A percentile compares a stretch with the other conserved stretches of the same genome.
These are phyloP conservation scores for Leccinum griseonigrum DNA, from an alignment of 1,284 basidiomycete genomes.

Conservation along the genomic window DNA sequence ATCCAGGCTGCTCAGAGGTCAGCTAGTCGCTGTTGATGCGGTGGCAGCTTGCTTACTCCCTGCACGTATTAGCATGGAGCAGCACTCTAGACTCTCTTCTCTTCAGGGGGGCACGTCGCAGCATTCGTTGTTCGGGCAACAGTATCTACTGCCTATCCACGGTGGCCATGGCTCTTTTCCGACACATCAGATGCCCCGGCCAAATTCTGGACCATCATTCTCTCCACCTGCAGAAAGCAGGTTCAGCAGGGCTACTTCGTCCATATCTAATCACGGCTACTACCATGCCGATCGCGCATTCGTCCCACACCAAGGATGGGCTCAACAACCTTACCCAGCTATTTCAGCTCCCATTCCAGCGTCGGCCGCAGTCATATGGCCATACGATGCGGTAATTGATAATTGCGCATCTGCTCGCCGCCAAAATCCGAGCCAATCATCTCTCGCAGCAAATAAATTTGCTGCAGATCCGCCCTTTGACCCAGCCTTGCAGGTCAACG, in stretches of 20 bases:
- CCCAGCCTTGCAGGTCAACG: slow-evolving; percentile 5
- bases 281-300: slow-evolving; percentile 10
- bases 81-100: slow-evolving; percentile 3
- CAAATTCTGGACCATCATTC: slow-evolving; percentile 8
- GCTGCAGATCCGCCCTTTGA: not conserved
- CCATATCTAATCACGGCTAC: slow-evolving; percentile 15
- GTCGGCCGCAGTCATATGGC: not conserved
- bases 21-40: slow-evolving; percentile 8
- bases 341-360: not conserved
- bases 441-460: not conserved
- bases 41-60: slow-evolving; percentile 7
- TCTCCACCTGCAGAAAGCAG: slow-evolving; percentile 3
- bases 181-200: not conserved
- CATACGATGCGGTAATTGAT: not conserved
- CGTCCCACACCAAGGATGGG: slow-evolving; percentile 7
- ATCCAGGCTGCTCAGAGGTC: slow-evolving; percentile 15
- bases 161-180: slow-evolving; percentile 1
- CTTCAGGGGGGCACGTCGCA: slow-evolving; percentile 1
- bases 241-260: slow-evolving; percentile 3
- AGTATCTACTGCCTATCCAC: slow-evolving; percentile 6
- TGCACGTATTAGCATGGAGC: slow-evolving; percentile 12
- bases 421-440: slow-evolving; percentile 3
- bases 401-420: not conserved
- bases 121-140: slow-evolving; percentile 5
- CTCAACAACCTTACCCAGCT: not conserved